Evolutionary conservation across 2,329 filamentous ascomycete genomes (phyloP), one percentile per base, ranked within the genome.

Genomic region (Fusarium sororula): DNA sequence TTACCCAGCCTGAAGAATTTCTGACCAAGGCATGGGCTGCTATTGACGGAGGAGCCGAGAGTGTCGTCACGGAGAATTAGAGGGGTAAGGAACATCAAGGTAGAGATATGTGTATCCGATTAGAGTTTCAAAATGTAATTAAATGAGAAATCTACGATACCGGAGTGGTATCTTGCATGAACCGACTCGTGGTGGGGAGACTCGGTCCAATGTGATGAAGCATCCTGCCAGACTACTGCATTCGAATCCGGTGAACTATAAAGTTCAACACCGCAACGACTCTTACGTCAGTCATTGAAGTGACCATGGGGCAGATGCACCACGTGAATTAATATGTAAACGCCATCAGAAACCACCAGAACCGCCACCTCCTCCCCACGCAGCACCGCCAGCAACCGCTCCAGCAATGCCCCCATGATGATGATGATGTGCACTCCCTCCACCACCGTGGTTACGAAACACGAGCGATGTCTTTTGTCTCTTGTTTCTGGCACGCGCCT

Each of bases 1-100:
- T 87, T 47, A 81, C 77, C 3, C 69, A 78, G 11, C 76, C 80
- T 1, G 84, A 86, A 55, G 83, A 84, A 28, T 87, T 86, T 66
- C 63, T 87, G 13, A 74, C 54, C 2, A 75, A 83, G 71, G 78
- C 76, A 22, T 78, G 76, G 76, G 50, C 64, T 17, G 45, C 51
- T 3, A 67, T 77, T 51, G 75, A 73, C 4, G 62, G 22, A 3
- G 72, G 73, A 0, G 69, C 66, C 17, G 39, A 63, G 42, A 69
- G 39, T 14, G 63, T 69, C 6, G 50, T 56, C 5, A 30, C 32
- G 1, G 53, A 74, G 12, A 28, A 68, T 20, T 59, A 64, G 15
- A 24, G 6, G 32, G 5, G 12, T 20, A 22, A 32, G 2, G 7
- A 26, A 7, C 14, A 53, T 17, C 8, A 20, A 12, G 15, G 8